A percentile compares a stretch with the other conserved stretches of the same genome.
These are phyloP conservation scores for Penicillium simplicissimum DNA, from an alignment of 495 filamentous ascomycete species.

Conservation along the genomic window DNA sequence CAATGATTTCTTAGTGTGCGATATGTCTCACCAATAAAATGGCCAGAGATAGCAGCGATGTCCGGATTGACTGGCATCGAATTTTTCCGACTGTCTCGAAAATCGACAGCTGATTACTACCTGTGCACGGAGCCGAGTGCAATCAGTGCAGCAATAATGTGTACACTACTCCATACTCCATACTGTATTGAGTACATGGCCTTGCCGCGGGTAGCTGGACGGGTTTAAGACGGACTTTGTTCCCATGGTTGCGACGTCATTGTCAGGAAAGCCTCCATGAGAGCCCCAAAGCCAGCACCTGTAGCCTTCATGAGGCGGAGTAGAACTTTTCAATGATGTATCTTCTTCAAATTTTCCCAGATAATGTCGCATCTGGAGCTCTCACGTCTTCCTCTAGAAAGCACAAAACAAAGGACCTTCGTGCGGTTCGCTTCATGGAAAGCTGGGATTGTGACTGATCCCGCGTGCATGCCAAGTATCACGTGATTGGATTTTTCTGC, in stretches of 20 bases:
- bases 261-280: not conserved
- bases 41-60: not conserved
- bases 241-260: slow-evolving; percentile 15
- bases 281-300: not conserved
- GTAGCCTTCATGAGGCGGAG: not conserved
- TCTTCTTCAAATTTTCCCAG: not conserved
- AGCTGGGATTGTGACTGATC: not conserved
- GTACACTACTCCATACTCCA: no score
- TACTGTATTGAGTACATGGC: no score
- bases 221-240: slow-evolving; percentile 24
- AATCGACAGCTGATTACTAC: not conserved
- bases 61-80: no score
- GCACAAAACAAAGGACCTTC: not conserved
- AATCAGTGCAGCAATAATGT: no score
- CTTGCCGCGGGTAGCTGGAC: not conserved
- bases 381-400: no score
- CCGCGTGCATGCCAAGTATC: slow-evolving; percentile 13
- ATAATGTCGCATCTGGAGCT: no score
- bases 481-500: slow-evolving; percentile 20
- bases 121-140: slow-evolving; percentile 8
- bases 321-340: not conserved
- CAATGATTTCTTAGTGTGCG: no score
- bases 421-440: no score
- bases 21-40: not conserved
- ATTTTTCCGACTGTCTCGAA: no score